These are phyloP conservation scores for Paramecium biaurelia DNA, from an alignment of 73 alveolate species.

Conservation along the genomic window DNA sequence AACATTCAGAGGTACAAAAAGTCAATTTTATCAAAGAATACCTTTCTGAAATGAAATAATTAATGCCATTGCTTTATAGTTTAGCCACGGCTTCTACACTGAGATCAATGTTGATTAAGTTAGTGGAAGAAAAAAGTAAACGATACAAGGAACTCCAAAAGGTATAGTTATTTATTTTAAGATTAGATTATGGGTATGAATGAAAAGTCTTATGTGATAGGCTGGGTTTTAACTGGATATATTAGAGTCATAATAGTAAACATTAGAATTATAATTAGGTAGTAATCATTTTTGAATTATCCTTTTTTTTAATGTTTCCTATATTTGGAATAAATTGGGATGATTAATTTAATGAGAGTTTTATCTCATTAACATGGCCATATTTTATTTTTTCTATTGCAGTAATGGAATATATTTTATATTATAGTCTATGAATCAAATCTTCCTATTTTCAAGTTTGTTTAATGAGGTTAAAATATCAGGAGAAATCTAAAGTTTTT, in stretches of 20 bases:
- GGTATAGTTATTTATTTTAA: not conserved
- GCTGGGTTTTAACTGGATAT: constrained; percentile 23
- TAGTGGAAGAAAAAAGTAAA: constrained; percentile 61
- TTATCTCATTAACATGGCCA: constrained; percentile 3
- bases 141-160: constrained; percentile 61
- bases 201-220: not conserved
- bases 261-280: not conserved
- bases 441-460: constrained; percentile 7
- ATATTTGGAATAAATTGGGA: constrained; percentile 22
- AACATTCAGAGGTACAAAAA: not conserved
- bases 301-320: not conserved
- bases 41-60: not conserved
- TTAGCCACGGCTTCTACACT: not conserved
- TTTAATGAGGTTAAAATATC: constrained; percentile 56
- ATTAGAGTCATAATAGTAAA: not conserved
- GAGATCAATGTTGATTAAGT: constrained; percentile 52
- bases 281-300: not conserved
- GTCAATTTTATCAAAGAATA: not conserved
- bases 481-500: constrained; percentile 53
- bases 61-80: constrained; percentile 25
- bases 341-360: not conserved
- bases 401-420: not conserved
- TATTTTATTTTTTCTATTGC: constrained; percentile 44
- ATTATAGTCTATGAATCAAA: constrained; percentile 34
- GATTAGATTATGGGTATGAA: constrained; percentile 43